Base-by-base conservation (phyloP, 345 rosid genomes). In the Dovyalis caffra region DNA sequence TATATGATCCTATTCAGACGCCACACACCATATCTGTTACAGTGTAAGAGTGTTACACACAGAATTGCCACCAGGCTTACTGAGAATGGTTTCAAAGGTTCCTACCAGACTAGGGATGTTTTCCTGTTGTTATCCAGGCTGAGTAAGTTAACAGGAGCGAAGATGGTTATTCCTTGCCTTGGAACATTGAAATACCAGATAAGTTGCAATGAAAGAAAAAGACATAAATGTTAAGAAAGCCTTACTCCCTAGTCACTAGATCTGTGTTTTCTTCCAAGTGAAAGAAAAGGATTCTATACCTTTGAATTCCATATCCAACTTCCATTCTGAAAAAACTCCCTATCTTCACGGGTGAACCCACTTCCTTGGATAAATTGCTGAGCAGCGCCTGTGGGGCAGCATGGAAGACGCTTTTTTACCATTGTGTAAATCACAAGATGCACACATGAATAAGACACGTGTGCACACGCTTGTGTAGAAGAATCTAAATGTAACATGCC, bases 231-330 rank as follows among this genome's bases (percentile, higher is more conserved):
- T n/a, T 20, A 18, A 16, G 14, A 25, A 77, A 68, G 34, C 12
- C 53, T 61, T 70, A 23, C 49, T 29, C 33, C n/a, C 71, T 64
- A 21, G 29, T 64, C n/a, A 6, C 75, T 65, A 64, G 0, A 8
- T 9, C 45, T 31, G 34, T 35, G 16, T n/a, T 40, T 63, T 68
- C 5, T 20, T 9, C 43, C 20, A 31, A 9, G 28, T 31, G 12
- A 57, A 60, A 66, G 32, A 64, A 66, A 38, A 34, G 28, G n/a
- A 34, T 14, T 66, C 72, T 49, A 66, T 86, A 95, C 99, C 97
- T 91, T 81, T 88, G 85, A 79, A 91, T 83, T 87, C 98, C 98
- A 86, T 95, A 98, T 70, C 99, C 99, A 74, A 93, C 97, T 81
- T 95, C 97, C 81, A 95, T 90, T 87, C 99, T 88, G 73, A 91